Evolutionary conservation across 441 rosid species (phyloP).

Genomic region (Raphanus hybrid): DNA sequence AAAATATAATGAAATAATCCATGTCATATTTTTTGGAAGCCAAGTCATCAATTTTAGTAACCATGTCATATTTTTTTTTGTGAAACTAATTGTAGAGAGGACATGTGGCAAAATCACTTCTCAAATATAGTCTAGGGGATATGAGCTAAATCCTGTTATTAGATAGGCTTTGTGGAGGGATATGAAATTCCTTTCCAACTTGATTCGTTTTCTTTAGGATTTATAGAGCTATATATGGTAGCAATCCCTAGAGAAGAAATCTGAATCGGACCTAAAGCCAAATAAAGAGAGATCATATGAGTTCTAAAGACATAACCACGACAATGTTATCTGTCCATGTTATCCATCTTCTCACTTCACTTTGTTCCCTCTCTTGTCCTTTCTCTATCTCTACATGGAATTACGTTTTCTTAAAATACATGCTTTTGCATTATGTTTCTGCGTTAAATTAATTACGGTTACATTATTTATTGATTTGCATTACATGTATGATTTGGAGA

Average conservation of each 20-base stretch:
- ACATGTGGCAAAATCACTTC: too few relatives aligned
- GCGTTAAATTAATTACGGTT: background rate
- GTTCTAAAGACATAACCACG: slow-evolving; percentile 29
- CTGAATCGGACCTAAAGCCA: slow-evolving; percentile 33
- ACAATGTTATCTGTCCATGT: slow-evolving; percentile 34
- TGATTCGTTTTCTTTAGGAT: slow-evolving; percentile 23
- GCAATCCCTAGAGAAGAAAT: slow-evolving; percentile 7
- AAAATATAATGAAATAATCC: too few relatives aligned
- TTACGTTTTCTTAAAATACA: slow-evolving; percentile 32
- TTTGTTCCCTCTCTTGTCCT: slow-evolving; percentile 34
- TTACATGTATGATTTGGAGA: slow-evolving; percentile 26
- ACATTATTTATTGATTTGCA: slow-evolving; percentile 5
- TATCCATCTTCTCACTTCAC: slow-evolving; percentile 31
- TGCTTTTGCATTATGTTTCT: slow-evolving; percentile 27
- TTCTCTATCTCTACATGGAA: slow-evolving; percentile 28
- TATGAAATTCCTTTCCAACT: too few relatives aligned
- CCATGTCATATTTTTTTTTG: too few relatives aligned
- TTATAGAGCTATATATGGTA: background rate
- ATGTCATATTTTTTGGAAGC: too few relatives aligned
- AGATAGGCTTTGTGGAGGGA: too few relatives aligned
- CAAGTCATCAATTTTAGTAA: too few relatives aligned
- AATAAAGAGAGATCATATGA: slow-evolving; percentile 26
- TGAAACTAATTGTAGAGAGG: too few relatives aligned
- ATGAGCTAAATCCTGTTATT: too few relatives aligned
- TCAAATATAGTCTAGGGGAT: too few relatives aligned